These are phyloP conservation scores for Ceriops tagal DNA, from an alignment of 345 rosid genomes.

Conservation along the genomic window DNA sequence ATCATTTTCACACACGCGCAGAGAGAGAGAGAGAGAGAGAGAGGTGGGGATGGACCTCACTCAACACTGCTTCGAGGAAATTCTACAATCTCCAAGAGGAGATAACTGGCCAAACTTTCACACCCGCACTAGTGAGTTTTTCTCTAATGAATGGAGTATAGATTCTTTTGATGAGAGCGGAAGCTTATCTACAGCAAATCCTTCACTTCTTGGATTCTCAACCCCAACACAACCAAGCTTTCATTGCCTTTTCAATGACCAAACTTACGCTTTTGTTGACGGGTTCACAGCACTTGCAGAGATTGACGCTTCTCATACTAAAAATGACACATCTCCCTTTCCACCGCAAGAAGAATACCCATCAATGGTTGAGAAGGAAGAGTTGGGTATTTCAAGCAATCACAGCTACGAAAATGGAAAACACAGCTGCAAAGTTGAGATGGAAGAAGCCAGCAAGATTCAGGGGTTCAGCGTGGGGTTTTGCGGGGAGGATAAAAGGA, in stretches of 20 bases:
- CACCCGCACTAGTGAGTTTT: constrained; percentile 31
- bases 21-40: constrained; percentile 17
- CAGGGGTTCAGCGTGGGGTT: constrained; percentile 40
- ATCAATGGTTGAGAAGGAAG: constrained; percentile 44
- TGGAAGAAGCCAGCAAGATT: constrained; percentile 19
- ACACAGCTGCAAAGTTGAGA: constrained; percentile 32
- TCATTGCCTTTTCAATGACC: constrained; percentile 39
- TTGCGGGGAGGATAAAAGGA: constrained; percentile 31
- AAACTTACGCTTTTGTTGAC: constrained; percentile 35
- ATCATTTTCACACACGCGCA: neutral
- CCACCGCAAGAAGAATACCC: constrained; percentile 32
- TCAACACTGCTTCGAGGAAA: constrained; percentile 62
- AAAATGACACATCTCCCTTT: constrained; percentile 33
- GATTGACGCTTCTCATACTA: constrained; percentile 24
- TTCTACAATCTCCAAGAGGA: constrained; percentile 50
- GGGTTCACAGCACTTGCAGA: constrained; percentile 34
- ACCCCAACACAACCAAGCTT: constrained; percentile 34
- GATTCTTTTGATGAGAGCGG: constrained; percentile 40
- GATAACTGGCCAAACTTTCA: constrained; percentile 35
- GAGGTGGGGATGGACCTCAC: constrained; percentile 50
- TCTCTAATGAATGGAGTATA: constrained; percentile 45
- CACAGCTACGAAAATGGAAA: constrained; percentile 33
- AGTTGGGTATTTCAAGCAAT: constrained; percentile 25
- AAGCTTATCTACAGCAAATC: constrained; percentile 30
- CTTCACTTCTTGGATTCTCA: constrained; percentile 31